Conservation (phyloP, 2,329 filamentous ascomycete species). For the Septoria linicola region DNA sequence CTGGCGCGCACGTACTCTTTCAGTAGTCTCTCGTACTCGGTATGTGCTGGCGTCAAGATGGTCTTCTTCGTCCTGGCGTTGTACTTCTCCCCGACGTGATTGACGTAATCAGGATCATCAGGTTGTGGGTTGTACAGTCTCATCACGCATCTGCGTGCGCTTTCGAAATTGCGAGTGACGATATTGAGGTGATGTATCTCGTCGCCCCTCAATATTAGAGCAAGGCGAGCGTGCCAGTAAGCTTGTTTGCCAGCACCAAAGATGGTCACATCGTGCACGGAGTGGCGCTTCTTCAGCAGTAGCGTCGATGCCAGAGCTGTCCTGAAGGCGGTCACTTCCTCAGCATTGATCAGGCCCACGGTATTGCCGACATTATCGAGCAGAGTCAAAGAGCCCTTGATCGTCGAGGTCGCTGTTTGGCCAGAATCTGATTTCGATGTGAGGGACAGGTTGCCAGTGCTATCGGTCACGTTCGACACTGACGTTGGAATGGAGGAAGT, state of each 20-base stretch:
- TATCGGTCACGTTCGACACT: conserved; percentile 29
- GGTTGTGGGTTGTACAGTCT: conserved; percentile 53
- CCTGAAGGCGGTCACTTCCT: conserved; percentile 67
- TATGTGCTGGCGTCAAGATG: conserved; percentile 67
- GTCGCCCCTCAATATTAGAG: conserved; percentile 66
- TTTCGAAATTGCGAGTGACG: conserved; percentile 71
- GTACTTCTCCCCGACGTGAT: conserved; percentile 40
- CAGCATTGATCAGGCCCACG: conserved; percentile 64
- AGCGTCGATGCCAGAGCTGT: conserved; percentile 65
- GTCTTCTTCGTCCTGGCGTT: conserved; percentile 59
- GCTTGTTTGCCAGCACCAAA: conserved; percentile 90
- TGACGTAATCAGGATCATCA: conserved; percentile 37
- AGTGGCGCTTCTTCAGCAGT: conserved; percentile 61
- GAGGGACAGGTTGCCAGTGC: conserved; percentile 28
- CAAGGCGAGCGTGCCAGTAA: conserved; percentile 89
- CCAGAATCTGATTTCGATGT: conserved; percentile 31
- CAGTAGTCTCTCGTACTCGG: conserved; percentile 65
- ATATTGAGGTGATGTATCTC: conserved; percentile 80
- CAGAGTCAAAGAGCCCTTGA: conserved; percentile 59
- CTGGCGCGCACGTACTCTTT: conserved; percentile 69
- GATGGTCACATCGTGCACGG: conserved; percentile 73
- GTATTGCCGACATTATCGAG: conserved; percentile 59
- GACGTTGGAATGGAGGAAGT: conserved; percentile 23
- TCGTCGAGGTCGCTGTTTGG: conserved; percentile 40
- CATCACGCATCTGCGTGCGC: conserved; percentile 53